Base-by-base conservation (phyloP, 1,284 basidiomycete genomes). In the Ustilago lituana region DNA sequence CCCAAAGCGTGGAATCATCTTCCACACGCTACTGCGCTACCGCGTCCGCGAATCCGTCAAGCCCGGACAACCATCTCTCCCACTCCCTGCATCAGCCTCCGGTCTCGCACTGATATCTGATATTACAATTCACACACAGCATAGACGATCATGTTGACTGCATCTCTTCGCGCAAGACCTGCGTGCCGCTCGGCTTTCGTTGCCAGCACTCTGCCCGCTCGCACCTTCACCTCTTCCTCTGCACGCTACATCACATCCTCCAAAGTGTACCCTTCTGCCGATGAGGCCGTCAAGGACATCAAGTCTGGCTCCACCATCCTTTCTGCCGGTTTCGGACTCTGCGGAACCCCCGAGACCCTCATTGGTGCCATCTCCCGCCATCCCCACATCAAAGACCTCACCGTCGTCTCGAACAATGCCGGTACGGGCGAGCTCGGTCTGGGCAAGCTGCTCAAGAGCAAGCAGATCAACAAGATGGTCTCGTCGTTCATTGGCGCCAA, bases 401-500 rank as follows among this genome's bases (percentile, higher is more conserved):
- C 73, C 17, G 74, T 76, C 10, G 77, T 81, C 23, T 70, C 71
- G 38, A 81, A 82, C 70, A 82, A 81, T 51, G 77, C 79, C 27
- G 80, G 80, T n/a, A 65, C 70, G 4, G 78, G 78, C 23, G 75
- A 77, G 4, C 41, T 64, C 14, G 80, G 78, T 29, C 55, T 82
- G 1, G 79, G 75, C 35, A 79, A 76, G 49, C 57, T 82, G 26
- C 66, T 78, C 26, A 57, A 60, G 38, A 39, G 63, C 33, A 61
- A 67, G 19, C 75, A 80, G 59, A 70, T 82, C 31, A 26, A 40
- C 10, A 72, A 72, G 58, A 78, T 79, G 70, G 71, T 79, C 49
- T 74, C 73, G 31, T 78, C 76, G 7, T 82, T 79, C 53, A 70
- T 82, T 41, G 80, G 80, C 7, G 73, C 68, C 1, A 82, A 82